A percentile compares a stretch with the other conserved stretches of the same genome.
phyloP scores from a whole-genome alignment of 2,329 filamentous ascomycete genomes.

The Westerdykella ornata region DNA sequence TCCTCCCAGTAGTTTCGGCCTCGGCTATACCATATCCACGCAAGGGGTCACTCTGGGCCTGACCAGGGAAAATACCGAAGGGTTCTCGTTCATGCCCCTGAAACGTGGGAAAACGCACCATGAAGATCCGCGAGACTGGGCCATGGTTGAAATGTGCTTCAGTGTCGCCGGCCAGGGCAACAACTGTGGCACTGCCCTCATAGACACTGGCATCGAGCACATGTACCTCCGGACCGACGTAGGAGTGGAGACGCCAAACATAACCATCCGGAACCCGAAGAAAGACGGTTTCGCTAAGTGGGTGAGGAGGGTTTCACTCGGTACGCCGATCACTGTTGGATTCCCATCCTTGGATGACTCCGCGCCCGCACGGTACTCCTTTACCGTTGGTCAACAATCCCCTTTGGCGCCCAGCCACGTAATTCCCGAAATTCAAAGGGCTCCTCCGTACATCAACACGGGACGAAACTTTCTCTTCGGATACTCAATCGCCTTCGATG shows the following conservation, averaged over 20 bases:
- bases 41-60: slow-evolving; percentile 27
- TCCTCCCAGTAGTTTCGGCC: slow-evolving; percentile 6
- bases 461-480: slow-evolving; percentile 29
- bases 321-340: slow-evolving; percentile 22
- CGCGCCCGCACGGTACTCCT: slow-evolving; percentile 16
- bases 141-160: slow-evolving; percentile 30
- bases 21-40: slow-evolving; percentile 28
- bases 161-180: slow-evolving; percentile 16
- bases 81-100: slow-evolving; percentile 20
- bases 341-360: slow-evolving; percentile 16
- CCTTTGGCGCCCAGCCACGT: slow-evolving; percentile 25
- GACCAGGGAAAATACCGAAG: slow-evolving; percentile 16
- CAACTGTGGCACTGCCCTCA: slow-evolving; percentile 23
- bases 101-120: slow-evolving; percentile 23
- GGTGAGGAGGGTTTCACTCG: slow-evolving; percentile 27
- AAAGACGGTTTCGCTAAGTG: slow-evolving; percentile 17
- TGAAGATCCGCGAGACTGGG: slow-evolving; percentile 29
- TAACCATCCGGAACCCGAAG: slow-evolving; percentile 29
- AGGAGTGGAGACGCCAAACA: slow-evolving; percentile 20
- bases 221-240: slow-evolving; percentile 32
- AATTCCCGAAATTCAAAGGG: slow-evolving; percentile 17
- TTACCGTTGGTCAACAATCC: slow-evolving; percentile 21
- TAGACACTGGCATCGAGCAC: slow-evolving; percentile 31
- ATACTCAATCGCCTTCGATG: slow-evolving; percentile 33
- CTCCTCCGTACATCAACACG: slow-evolving; percentile 29